Evolutionary conservation across 306 rosid species (phyloP).

Genomic region (Lithocarpus polystachyus): DNA sequence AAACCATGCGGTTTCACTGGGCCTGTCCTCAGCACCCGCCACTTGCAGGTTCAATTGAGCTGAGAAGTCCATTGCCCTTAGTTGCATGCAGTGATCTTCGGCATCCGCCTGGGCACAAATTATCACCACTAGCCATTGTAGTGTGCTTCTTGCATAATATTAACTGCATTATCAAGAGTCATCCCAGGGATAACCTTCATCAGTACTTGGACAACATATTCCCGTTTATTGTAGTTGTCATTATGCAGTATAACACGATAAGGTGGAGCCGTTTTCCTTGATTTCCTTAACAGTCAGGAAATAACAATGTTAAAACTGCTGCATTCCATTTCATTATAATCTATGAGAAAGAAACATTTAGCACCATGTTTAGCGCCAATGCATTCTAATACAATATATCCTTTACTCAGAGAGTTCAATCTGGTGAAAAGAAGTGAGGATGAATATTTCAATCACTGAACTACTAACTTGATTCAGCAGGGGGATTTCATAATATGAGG

Average conservation of each 20-base stretch:
- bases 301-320: too few relatives aligned
- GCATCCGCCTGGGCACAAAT: conserved; percentile 86
- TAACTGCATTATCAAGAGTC: conserved; percentile 84
- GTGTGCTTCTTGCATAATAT: conserved; percentile 95
- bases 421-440: too few relatives aligned
- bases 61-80: conserved; percentile 88
- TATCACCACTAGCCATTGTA: conserved; percentile 73
- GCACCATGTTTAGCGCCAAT: too few relatives aligned
- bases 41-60: conserved; percentile 84
- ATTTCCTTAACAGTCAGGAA: conserved; percentile 43
- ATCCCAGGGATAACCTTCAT: conserved; percentile 96
- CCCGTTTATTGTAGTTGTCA: conserved; percentile 78
- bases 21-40: conserved; percentile 50
- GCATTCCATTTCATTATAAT: too few relatives aligned
- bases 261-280: conserved; percentile 71
- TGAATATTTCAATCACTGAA: too few relatives aligned
- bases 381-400: too few relatives aligned
- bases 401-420: too few relatives aligned
- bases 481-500: too few relatives aligned
- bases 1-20: too few relatives aligned
- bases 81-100: conserved; percentile 90
- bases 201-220: conserved; percentile 90
- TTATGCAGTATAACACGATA: conserved; percentile 80
- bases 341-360: too few relatives aligned
- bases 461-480: too few relatives aligned